Evolutionary conservation across 306 rosid species (phyloP), one percentile per base, ranked within the genome.

Genomic region (Castanea sativa): DNA sequence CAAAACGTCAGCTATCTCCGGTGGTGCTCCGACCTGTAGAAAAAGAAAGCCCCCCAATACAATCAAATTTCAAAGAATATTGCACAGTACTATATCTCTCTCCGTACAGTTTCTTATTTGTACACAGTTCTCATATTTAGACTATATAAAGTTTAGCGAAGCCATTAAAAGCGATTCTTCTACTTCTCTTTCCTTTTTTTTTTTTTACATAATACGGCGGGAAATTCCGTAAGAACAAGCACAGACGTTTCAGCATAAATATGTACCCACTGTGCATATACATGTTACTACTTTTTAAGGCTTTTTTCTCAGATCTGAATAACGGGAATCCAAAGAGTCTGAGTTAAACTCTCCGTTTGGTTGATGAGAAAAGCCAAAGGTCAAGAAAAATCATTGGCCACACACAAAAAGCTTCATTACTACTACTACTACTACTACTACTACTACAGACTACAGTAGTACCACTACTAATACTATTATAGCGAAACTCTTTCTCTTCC

Each of bases 21-120:
- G 89, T 15, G 94, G 86, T 13, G 94, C 92, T 72, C 98, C 94
- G 32, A 93, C 92, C 98, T 93, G 85, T 15, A 78, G 58, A 18
- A 6, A 14, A 5, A 49, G n/a, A 43, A n/a, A 78, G 15, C 38
- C 27, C 25, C 59, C 58, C 30, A 38, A 38, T 73, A 32, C 14
- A 11, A 11, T 25, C 71, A 18, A 67, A 35, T 65, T 65, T 65
- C 49, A 19, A 33, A 4, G 49, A 65, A 19, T 41, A 32, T 65
- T 30, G 19, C 68, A 25, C 35, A 25, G 68, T 25, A 41, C 45
- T 41, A 41, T 8, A 13, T 49, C 15, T 49, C 53, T 49, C 68
- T 60, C 33, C 68, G 13, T 29, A 63, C 41, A 25, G 69, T 29
- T 13, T 1, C 35, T 63, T 63, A 12, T 15, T 8, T 29, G 10